phyloP scores from a whole-genome alignment of 306 rosid species.

The Morella rubra region DNA sequence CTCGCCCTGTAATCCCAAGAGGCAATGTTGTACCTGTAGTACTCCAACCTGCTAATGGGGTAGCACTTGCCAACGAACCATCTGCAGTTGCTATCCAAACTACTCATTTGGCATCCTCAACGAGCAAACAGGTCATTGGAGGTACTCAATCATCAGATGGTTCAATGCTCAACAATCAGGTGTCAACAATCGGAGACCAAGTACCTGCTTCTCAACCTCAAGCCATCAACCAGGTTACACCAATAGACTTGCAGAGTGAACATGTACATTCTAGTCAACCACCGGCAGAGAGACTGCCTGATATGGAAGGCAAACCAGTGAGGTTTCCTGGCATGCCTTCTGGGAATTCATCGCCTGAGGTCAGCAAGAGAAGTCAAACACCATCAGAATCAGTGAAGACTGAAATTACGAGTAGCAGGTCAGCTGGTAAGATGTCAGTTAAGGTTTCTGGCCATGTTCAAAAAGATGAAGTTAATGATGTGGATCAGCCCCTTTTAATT shows the following conservation, averaged over 20 bases:
- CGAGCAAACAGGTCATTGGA: constrained; percentile 30
- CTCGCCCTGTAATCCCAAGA: constrained; percentile 39
- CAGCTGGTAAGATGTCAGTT: constrained; percentile 26
- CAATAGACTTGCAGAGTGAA: constrained; percentile 33
- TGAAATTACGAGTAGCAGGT: constrained; percentile 35
- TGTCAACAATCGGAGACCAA: constrained; percentile 37
- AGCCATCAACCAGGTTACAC: constrained; percentile 36
- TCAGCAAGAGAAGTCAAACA: constrained; percentile 44
- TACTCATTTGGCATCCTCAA: constrained; percentile 31
- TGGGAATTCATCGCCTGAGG: constrained; percentile 56
- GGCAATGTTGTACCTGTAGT: constrained; percentile 55
- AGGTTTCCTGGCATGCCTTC: constrained; percentile 38
- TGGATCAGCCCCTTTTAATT: constrained; percentile 46
- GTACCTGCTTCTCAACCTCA: constrained; percentile 42
- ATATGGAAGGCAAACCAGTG: constrained; percentile 36
- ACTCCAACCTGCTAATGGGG: constrained; percentile 54
- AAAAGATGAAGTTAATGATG: constrained; percentile 37
- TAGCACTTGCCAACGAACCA: constrained; percentile 42
- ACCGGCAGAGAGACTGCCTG: constrained; percentile 27
- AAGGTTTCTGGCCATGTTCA: constrained; percentile 29
- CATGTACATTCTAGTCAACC: constrained; percentile 30
- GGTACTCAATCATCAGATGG: constrained; percentile 39
- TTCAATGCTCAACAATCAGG: constrained; percentile 35
- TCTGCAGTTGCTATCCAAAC: constrained; percentile 37
- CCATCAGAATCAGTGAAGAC: constrained; percentile 40